Evolutionary conservation across 2,329 filamentous ascomycete genomes (phyloP), one percentile per base, ranked within the genome.

Genomic region (Microcyclospora tardicrescens): DNA sequence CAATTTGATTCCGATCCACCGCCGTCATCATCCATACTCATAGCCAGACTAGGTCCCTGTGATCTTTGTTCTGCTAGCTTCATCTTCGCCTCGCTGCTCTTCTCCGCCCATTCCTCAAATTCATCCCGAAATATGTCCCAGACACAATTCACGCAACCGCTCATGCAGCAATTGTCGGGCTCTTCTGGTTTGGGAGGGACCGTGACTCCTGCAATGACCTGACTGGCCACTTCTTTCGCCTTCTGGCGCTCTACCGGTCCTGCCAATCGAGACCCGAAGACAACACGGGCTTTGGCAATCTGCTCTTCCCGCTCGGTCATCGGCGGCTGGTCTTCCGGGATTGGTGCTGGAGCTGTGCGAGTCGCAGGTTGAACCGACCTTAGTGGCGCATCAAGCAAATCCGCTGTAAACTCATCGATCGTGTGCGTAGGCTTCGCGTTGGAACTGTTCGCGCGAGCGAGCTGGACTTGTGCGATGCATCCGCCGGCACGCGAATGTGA

Each of bases 161-260:
- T 91, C 91, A 98, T 98, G 63, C 91, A 98, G 71, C 91, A 98
- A 57, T 98, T 95, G 54, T 96, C 91, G 3, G 91, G 91, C 62
- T 98, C 89, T 35, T 77, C 72, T 1, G 91, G 91, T 35, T 75
- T 74, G 0, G 86, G 87, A 2, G 91, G 91, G 4, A 96, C 81
- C 13, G 76, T 63, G 1, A 96, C 73, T 3, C 87, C 89, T 1
- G 83, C 86, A 39, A 95, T 68, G 43, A 76, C 67, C 8, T 67
- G 73, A 36, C 77, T 77, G 44, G 73, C 68, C 11, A 70, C 65
- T 10, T 75, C 65, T 28, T 77, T 70, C 33, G 74, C 68, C 43
- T 76, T 73, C 45, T 72, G 71, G 31, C 81, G 71, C 53, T 85
- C 79, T 4, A 32, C 30, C 1, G 86, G 83, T 1, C 81, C 83